phyloP scores from a whole-genome alignment of 768 basidiomycete species.

The Asterophora parasitica region DNA sequence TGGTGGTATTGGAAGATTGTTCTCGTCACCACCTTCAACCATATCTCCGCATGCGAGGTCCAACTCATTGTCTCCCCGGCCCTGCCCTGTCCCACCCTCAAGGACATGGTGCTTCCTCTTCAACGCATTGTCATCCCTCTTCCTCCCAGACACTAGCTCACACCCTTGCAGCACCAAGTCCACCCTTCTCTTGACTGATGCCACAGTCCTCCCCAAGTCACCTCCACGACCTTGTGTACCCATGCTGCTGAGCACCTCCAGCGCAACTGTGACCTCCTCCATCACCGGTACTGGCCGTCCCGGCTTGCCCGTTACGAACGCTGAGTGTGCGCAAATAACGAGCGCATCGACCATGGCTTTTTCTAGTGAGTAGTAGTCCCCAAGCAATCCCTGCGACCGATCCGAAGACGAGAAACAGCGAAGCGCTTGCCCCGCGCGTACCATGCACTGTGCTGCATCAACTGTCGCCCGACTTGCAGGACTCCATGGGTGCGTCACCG shows the following conservation, averaged over 20 bases:
- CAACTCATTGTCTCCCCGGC: not conserved
- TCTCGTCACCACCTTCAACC: not conserved
- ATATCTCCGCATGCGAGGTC: not conserved
- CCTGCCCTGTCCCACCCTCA: constrained; percentile 1
- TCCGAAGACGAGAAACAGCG: constrained; percentile 28
- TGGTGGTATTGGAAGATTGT: not conserved
- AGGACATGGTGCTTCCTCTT: constrained; percentile 27
- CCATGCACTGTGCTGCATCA: constrained; percentile 61
- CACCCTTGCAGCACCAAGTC: constrained; percentile 3
- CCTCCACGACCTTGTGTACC: constrained; percentile 7
- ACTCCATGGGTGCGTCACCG: constrained; percentile 29
- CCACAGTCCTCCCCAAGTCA: constrained; percentile 21
- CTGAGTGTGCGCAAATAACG: constrained; percentile 59
- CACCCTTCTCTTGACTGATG: constrained; percentile 21
- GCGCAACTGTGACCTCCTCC: constrained; percentile 22
- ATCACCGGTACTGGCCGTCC: constrained; percentile 12
- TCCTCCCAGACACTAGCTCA: constrained; percentile 8
- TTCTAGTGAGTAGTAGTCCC: constrained; percentile 52
- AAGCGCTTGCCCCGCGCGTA: constrained; percentile 45
- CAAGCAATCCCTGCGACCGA: constrained; percentile 16
- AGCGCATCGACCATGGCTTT: constrained; percentile 64
- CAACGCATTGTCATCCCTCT: constrained; percentile 18
- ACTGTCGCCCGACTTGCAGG: constrained; percentile 56
- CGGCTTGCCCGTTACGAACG: constrained; percentile 37
- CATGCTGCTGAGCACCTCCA: constrained; percentile 22